Base-by-base conservation (phyloP, 2,329 filamentous ascomycete species). In the Ceratocystis colombiana region DNA sequence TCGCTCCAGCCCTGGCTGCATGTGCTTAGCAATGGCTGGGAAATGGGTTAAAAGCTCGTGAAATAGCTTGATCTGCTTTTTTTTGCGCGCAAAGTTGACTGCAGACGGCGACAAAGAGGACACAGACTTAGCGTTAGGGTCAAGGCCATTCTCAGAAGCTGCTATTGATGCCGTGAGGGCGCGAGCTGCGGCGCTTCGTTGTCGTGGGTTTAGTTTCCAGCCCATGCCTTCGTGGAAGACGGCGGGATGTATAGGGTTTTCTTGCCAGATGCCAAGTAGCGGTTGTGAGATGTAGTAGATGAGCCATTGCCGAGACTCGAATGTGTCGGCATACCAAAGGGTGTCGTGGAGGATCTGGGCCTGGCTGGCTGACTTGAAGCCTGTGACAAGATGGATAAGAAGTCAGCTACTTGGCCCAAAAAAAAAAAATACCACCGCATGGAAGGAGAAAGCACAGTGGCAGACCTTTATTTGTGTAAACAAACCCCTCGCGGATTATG, bases 391-490 rank as follows among this genome's bases (percentile, higher is more conserved):
- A 15, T 44, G 37, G 20, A 45, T 5, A 55, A 64, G 25, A 53
- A 22, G 62, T 64, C 46, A 64, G 62, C 46, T 45, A 53, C 33
- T 25, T 12, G 30, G 17, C 17, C 0, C 8, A 48, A 8, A 10
- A 41, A 5, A 41, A 12, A 41, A 15, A 41, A 4, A 41, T 41
- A 41, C 10, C 3, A 1, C 20, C 61, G 30, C 41, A 63, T 30
- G 61, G 41, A 57, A 57, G 28, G 44, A 48, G 22, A 22, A 28
- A 45, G 25, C 15, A 22, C 7, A 17, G 20, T 72, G 48, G 48
- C 77, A 62, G 76, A 90, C 92, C 94, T 81, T 99, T 99, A 74
- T 97, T 97, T 75, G 88, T 96, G 77, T 95, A 99, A 50, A 97
- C 83, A 71, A 88, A 88, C 30, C 88, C 85, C 76, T 99, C 94